phyloP scores from a whole-genome alignment of 441 rosid genomes.

The Macaranga tanarius region DNA sequence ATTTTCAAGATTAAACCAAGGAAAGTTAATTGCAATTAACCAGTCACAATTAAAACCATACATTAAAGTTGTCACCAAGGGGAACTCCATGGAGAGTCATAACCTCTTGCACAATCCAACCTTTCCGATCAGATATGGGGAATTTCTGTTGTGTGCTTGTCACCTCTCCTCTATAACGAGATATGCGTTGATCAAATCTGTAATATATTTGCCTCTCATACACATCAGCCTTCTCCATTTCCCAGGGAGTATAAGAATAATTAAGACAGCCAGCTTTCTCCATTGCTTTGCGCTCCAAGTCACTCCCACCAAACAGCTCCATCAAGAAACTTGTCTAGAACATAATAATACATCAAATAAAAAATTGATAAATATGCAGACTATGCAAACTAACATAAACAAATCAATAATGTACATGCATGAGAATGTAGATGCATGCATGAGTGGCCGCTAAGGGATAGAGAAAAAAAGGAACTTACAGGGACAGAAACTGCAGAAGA shows the following conservation, averaged over 20 bases:
- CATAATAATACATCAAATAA: constrained; percentile 17
- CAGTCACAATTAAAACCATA: constrained; percentile 26
- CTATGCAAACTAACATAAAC: constrained; percentile 9
- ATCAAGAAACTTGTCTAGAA: constrained; percentile 62
- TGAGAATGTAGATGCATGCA: neutral
- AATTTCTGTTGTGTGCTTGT: constrained; percentile 91
- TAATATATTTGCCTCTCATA: constrained; percentile 78
- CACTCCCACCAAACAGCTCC: constrained; percentile 79
- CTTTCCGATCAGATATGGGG: constrained; percentile 56
- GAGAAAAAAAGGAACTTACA: constrained; percentile 44
- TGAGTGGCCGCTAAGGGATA: neutral
- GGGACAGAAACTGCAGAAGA: constrained; percentile 60
- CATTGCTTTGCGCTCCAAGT: constrained; percentile 76
- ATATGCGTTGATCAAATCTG: constrained; percentile 68
- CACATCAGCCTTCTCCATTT: constrained; percentile 73
- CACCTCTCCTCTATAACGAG: constrained; percentile 86
- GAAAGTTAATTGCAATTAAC: neutral
- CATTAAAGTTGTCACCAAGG: constrained; percentile 80
- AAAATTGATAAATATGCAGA: constrained; percentile 5
- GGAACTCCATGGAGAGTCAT: constrained; percentile 94
- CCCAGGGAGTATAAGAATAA: constrained; percentile 91
- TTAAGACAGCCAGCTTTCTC: constrained; percentile 82
- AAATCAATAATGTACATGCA: neutral
- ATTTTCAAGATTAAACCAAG: neutral
- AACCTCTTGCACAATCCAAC: constrained; percentile 91